These are phyloP conservation scores for Chrysanthemum seticuspe DNA, from an alignment of 129 eudicot genomes.

Conservation along the genomic window DNA sequence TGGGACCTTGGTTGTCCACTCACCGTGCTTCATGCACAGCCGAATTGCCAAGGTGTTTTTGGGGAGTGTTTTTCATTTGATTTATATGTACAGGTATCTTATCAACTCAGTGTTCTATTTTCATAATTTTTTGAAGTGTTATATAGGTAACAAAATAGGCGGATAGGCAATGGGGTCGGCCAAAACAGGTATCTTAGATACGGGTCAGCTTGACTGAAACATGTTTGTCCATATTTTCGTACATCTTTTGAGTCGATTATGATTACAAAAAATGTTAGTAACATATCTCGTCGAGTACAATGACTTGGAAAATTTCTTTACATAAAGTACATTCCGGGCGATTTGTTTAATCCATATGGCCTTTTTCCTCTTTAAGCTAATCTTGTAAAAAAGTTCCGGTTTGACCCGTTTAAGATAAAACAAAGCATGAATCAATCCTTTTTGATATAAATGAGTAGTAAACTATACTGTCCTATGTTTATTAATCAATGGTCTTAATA, in stretches of 20 bases:
- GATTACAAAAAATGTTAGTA: too few species aligned
- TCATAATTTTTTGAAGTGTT: background rate
- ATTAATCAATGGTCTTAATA: background rate
- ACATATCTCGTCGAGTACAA: too few species aligned
- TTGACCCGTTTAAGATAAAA: background rate
- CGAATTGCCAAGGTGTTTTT: slow-evolving; percentile 27
- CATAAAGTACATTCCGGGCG: too few species aligned
- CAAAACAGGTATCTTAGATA: too few species aligned
- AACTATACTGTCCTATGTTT: background rate
- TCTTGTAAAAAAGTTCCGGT: background rate
- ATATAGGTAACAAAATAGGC: too few species aligned
- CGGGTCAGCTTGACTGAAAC: too few species aligned
- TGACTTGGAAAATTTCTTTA: too few species aligned
- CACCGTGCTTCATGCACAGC: slow-evolving; percentile 37
- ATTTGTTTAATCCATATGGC: too few species aligned
- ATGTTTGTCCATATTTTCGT: too few species aligned
- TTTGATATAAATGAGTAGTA: background rate
- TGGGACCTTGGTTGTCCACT: slow-evolving; percentile 92
- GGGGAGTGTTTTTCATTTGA: slow-evolving; percentile 42
- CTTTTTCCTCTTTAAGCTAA: too few species aligned
- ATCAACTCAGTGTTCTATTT: background rate
- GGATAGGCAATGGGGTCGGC: too few species aligned
- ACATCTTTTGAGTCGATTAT: too few species aligned
- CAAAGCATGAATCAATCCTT: background rate
- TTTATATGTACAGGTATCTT: slow-evolving; percentile 51